Conservation (phyloP, 345 rosid genomes). For the Stellera chamaejasme region DNA sequence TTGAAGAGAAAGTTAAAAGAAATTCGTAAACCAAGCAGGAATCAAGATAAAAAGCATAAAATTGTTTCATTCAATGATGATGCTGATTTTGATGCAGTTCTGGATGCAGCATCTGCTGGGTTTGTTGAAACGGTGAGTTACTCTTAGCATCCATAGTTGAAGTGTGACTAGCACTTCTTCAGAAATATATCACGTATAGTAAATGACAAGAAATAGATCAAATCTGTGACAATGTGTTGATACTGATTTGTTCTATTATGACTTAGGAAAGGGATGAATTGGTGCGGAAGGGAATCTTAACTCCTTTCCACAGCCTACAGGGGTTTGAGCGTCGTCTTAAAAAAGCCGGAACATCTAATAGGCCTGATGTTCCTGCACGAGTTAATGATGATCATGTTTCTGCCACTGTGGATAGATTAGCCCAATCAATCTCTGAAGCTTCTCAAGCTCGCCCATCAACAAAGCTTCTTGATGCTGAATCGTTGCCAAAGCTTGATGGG, state of each 20-base stretch:
- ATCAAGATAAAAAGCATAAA: slow-evolving; percentile 43
- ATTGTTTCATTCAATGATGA: slow-evolving; percentile 63
- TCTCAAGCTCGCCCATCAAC: slow-evolving; percentile 82
- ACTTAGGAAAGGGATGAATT: slow-evolving; percentile 93
- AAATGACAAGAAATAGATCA: not conserved
- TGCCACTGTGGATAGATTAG: slow-evolving; percentile 50
- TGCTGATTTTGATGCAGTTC: slow-evolving; percentile 70
- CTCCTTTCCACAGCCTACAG: slow-evolving; percentile 91
- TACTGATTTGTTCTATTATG: slow-evolving; percentile 21
- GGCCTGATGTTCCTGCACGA: slow-evolving; percentile 24
- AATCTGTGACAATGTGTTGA: not conserved
- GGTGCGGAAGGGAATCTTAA: slow-evolving; percentile 89
- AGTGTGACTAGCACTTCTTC: too few species aligned
- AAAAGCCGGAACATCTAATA: slow-evolving; percentile 46
- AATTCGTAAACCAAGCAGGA: slow-evolving; percentile 29
- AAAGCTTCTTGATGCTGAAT: slow-evolving; percentile 67
- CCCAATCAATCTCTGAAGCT: slow-evolving; percentile 51
- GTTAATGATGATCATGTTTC: slow-evolving; percentile 33
- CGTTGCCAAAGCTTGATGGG: slow-evolving; percentile 75
- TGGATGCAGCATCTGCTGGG: slow-evolving; percentile 83
- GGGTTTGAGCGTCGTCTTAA: slow-evolving; percentile 86
- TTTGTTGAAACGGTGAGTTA: slow-evolving; percentile 82
- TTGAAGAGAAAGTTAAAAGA: slow-evolving; percentile 47
- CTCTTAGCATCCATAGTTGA: not conserved
- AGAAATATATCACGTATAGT: not conserved